These are phyloP conservation scores for Cryphonectria carpinicola DNA, from an alignment of 2,329 filamentous ascomycete genomes.

Conservation along the genomic window DNA sequence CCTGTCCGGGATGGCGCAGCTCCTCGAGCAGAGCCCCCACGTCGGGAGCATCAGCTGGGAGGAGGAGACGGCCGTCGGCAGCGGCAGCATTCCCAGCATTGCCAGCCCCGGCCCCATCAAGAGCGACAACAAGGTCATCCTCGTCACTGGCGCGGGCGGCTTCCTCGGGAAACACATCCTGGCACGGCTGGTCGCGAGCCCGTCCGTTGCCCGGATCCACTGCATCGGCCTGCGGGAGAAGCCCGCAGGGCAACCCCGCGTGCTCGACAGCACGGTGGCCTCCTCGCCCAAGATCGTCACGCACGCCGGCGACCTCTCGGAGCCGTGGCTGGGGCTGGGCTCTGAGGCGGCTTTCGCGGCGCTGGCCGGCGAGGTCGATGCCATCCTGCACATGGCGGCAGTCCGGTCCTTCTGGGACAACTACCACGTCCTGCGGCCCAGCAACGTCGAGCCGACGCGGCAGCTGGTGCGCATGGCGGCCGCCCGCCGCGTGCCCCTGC, in stretches of 20 bases:
- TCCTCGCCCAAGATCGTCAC: slow-evolving; percentile 7
- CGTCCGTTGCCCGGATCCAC: slow-evolving; percentile 42
- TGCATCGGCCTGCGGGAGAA: slow-evolving; percentile 45
- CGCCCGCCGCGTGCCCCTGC: slow-evolving; percentile 34
- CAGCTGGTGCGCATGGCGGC: slow-evolving; percentile 39
- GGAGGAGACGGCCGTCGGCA: slow-evolving; percentile 28
- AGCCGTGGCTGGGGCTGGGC: slow-evolving; percentile 10
- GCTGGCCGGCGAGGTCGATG: slow-evolving; percentile 14
- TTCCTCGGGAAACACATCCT: slow-evolving; percentile 47
- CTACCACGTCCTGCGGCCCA: slow-evolving; percentile 39
- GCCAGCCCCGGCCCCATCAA: background rate
- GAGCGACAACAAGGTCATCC: slow-evolving; percentile 28
- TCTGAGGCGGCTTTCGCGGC: background rate
- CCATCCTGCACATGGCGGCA: slow-evolving; percentile 59
- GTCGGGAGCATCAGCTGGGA: slow-evolving; percentile 25
- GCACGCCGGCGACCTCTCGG: background rate
- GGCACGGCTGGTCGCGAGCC: slow-evolving; percentile 38
- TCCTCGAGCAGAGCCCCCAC: slow-evolving; percentile 31
- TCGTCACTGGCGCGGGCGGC: slow-evolving; percentile 44
- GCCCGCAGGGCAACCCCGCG: background rate
- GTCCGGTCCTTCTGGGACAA: slow-evolving; percentile 42
- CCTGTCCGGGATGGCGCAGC: slow-evolving; percentile 43
- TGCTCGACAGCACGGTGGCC: background rate
- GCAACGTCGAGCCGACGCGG: slow-evolving; percentile 43
- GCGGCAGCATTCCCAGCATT: slow-evolving; percentile 11